A percentile compares a stretch with the other conserved stretches of the same genome.
Conservation (phyloP, 306 rosid species). For the Ormosia emarginata region DNA sequence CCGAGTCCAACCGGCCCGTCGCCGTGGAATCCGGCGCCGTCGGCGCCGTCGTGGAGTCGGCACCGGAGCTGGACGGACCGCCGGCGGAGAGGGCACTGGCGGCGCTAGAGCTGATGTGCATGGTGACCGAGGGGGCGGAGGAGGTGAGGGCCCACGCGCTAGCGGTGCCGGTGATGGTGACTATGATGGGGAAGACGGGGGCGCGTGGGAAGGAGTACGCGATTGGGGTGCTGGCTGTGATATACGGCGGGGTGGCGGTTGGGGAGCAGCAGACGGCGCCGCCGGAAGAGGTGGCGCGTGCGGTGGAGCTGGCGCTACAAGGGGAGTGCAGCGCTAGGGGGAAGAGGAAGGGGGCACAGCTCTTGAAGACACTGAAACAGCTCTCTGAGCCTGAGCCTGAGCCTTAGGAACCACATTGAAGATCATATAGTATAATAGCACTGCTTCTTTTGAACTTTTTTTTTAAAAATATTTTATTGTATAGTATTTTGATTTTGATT, state of each 20-base stretch:
- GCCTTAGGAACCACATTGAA: background rate
- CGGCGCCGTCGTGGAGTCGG: constrained; percentile 61
- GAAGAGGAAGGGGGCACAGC: constrained; percentile 69
- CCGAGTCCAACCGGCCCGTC: constrained; percentile 69
- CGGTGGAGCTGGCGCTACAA: constrained; percentile 72
- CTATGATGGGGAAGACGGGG: constrained; percentile 76
- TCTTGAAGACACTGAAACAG: constrained; percentile 49
- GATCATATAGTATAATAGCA: background rate
- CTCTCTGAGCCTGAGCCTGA: background rate
- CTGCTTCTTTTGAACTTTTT: background rate
- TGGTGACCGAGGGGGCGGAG: constrained; percentile 77
- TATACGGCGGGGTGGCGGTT: constrained; percentile 35
- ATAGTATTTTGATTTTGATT: background rate
- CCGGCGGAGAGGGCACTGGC: constrained; percentile 84
- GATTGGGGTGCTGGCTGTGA: constrained; percentile 71
- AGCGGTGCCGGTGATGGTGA: constrained; percentile 87
- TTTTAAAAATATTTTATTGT: too few species aligned
- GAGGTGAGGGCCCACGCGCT: constrained; percentile 77
- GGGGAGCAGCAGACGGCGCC: constrained; percentile 49
- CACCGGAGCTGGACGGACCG: constrained; percentile 60
- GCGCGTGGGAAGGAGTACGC: constrained; percentile 87
- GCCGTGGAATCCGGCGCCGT: constrained; percentile 84
- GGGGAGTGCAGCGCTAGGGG: constrained; percentile 82
- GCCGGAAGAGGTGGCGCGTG: constrained; percentile 95
- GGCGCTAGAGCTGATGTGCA: constrained; percentile 81